Evolutionary conservation across 2,329 filamentous ascomycete species (phyloP).

Genomic region (Fusarium verticillioides): DNA sequence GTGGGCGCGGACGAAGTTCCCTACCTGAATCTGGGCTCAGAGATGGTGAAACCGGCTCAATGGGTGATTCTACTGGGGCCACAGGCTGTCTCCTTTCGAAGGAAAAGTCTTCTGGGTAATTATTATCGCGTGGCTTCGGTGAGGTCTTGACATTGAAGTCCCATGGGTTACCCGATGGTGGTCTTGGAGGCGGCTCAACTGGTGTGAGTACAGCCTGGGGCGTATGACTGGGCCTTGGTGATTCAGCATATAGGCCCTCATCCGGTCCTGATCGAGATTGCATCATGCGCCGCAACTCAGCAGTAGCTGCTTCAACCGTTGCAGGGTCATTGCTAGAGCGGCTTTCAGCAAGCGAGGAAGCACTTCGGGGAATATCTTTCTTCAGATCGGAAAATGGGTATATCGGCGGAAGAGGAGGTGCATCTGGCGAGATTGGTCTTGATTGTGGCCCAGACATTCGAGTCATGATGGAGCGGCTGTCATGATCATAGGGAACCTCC

Average conservation of each 20-base stretch:
- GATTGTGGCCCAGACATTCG: conserved; percentile 43
- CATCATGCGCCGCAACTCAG: conserved; percentile 45
- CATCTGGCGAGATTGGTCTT: conserved; percentile 44
- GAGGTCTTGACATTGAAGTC: conserved; percentile 44
- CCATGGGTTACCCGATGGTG: conserved; percentile 58
- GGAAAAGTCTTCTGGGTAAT: conserved; percentile 36
- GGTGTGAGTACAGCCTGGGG: conserved; percentile 30
- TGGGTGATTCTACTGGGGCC: conserved; percentile 33
- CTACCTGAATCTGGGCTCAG: conserved; percentile 36
- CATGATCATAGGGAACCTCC: conserved; percentile 47
- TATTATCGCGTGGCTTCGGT: conserved; percentile 34
- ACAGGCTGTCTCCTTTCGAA: conserved; percentile 43
- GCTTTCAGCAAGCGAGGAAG: conserved; percentile 24
- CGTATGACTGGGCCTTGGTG: conserved; percentile 14
- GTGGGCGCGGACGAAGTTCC: conserved; percentile 31
- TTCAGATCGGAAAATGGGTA: conserved; percentile 32
- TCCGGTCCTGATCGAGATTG: conserved; percentile 43
- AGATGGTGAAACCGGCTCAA: conserved; percentile 39
- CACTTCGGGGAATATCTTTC: conserved; percentile 15
- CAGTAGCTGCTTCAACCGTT: conserved; percentile 47
- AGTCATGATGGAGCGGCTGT: conserved; percentile 44
- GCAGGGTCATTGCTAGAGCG: conserved; percentile 27
- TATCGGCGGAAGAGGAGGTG: conserved; percentile 40
- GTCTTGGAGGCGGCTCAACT: conserved; percentile 45
- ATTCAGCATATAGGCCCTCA: conserved; percentile 36